Evolutionary conservation across 176 grass and related monocot species (phyloP), one percentile per base, ranked within the genome.

Genomic region (Oryza brachyantha): DNA sequence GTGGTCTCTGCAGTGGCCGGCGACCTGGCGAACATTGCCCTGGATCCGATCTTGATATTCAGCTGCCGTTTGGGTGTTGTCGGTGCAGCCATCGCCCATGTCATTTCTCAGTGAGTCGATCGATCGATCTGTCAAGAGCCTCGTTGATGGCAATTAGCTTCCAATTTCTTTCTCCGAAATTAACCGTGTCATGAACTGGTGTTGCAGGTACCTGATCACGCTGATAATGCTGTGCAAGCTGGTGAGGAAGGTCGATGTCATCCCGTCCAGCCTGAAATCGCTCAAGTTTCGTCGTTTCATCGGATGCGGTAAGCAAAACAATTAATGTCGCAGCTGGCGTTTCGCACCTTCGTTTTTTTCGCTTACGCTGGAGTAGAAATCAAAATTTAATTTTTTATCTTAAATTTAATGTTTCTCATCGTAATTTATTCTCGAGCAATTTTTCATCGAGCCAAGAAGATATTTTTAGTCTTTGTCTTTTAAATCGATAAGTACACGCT

Each of bases 21-120:
- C 22, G 96, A 99, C 61, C 88, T 84, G 8, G 59, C 81, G 61
- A 99, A 99, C 74, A 95, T 99, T 29, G 87, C 93, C 62, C 40
- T 99, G 50, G 96, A 99, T 32, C 96, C 96, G 29, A 93, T 99
- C 81, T 78, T 99, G 80, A 99, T 99, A 79, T 99, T 99, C 83
- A 81, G 91, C 14, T 99, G 83, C 22, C 85, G 81, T 64, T 81
- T 99, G 74, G 92, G 92, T 29, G 90, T 99, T 61, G 93, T 87
- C 39, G 96, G 96, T 52, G 96, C 96, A 78, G 96, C 92, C 26
- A 88, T 95, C 86, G 89, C 96, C 66, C 96, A 95, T 90, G 89
- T 91, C 79, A 39, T 87, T 88, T 93, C 96, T 75, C 96, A 99
- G 96, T 99, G 88, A 83, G 90, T 89, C 77, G 21, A 32, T 32